Evolutionary conservation across 2,329 filamentous ascomycete species (phyloP).

Genomic region (Polychaeton citri): DNA sequence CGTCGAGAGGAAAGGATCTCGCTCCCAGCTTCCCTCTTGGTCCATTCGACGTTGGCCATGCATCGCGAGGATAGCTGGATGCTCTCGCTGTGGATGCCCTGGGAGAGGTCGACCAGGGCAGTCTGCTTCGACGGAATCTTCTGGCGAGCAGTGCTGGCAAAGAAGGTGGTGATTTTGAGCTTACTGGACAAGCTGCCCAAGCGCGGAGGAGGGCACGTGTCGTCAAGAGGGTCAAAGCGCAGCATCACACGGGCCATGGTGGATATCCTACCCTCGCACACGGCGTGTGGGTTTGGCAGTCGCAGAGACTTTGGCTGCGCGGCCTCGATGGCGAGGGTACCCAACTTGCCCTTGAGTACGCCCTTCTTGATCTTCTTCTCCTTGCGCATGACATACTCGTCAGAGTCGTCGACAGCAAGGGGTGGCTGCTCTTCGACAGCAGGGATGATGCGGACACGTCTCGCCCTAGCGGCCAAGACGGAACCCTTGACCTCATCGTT

Average conservation of each 20-base stretch:
- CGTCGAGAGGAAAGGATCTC: conserved; percentile 18
- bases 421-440: conserved; percentile 47
- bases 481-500: conserved; percentile 26
- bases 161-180: conserved; percentile 46
- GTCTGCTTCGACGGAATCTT: conserved; percentile 33
- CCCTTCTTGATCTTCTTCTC: conserved; percentile 50
- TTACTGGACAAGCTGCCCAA: conserved; percentile 40
- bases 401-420: conserved; percentile 32
- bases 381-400: conserved; percentile 40
- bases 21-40: conserved; percentile 20
- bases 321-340: conserved; percentile 43
- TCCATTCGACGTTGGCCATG: conserved; percentile 45
- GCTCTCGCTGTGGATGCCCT: conserved; percentile 40
- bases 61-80: conserved; percentile 42
- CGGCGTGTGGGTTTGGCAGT: conserved; percentile 28
- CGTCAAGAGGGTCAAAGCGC: conserved; percentile 46
- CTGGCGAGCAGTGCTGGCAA: conserved; percentile 36
- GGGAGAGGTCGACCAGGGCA: conserved; percentile 32
- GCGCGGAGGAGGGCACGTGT: conserved; percentile 36
- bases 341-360: conserved; percentile 44
- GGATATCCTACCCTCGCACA: conserved; percentile 29
- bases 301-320: conserved; percentile 44
- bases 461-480: conserved; percentile 36
- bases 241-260: conserved; percentile 44
- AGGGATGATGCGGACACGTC: conserved; percentile 48